These are phyloP conservation scores for Maudiozyma humilis DNA, from an alignment of 1,139 yeast species.

Conservation along the genomic window DNA sequence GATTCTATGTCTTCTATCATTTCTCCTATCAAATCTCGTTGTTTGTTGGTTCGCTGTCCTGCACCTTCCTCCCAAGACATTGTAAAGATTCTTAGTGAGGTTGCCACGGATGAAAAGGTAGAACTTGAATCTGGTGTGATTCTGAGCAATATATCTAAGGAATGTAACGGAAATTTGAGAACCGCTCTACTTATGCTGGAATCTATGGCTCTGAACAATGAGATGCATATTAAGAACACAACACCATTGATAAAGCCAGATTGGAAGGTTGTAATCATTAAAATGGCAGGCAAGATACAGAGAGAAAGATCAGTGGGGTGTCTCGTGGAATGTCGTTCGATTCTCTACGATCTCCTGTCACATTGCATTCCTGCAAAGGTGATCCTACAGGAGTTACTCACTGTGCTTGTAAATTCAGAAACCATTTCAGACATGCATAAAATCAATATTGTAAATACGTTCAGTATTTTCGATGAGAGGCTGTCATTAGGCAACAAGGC, in stretches of 20 bases:
- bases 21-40: constrained; percentile 90
- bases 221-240: constrained; percentile 37
- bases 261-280: constrained; percentile 74
- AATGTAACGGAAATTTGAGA: constrained; percentile 66
- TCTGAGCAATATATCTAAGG: constrained; percentile 45
- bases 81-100: constrained; percentile 41
- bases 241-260: constrained; percentile 58
- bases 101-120: constrained; percentile 51
- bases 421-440: constrained; percentile 33
- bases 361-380: constrained; percentile 88
- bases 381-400: constrained; percentile 60
- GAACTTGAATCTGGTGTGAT: constrained; percentile 38
- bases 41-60: constrained; percentile 75
- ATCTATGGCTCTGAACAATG: constrained; percentile 72
- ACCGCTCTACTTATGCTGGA: constrained; percentile 73
- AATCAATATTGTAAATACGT: constrained; percentile 52
- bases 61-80: constrained; percentile 65
- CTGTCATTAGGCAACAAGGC: constrained; percentile 79
- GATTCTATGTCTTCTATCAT: constrained; percentile 87
- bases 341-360: constrained; percentile 74
- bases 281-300: constrained; percentile 52
- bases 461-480: constrained; percentile 79
- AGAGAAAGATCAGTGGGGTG: constrained; percentile 62
- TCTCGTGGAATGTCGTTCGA: constrained; percentile 63
- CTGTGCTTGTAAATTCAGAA: constrained; percentile 41